Percentiles rank a stretch among this genome's conserved stretches.
Evolutionary conservation across 306 rosid species (phyloP).

Genomic region (Castanopsis chinensis): DNA sequence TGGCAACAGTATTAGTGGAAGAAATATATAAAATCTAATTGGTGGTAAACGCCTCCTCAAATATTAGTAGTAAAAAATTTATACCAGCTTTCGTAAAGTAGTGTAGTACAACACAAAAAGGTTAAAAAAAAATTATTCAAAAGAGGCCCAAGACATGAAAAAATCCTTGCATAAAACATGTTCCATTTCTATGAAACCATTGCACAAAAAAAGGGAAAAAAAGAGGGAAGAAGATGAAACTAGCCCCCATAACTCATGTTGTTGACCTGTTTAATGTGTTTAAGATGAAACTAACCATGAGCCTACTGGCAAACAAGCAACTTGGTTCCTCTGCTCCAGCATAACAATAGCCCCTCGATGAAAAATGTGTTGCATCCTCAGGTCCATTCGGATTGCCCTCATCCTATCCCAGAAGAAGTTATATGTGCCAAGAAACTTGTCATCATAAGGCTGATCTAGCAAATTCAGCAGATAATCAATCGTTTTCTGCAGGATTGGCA

Average conservation of each 20-base stretch:
- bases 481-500: constrained; percentile 79
- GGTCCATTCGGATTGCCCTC: constrained; percentile 98
- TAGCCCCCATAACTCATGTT: constrained; percentile 7
- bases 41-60: constrained; percentile 94
- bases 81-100: constrained; percentile 18
- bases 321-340: constrained; percentile 57
- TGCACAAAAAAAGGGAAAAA: background rate
- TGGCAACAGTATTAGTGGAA: constrained; percentile 78
- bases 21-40: constrained; percentile 66
- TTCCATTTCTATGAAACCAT: background rate
- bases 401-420: constrained; percentile 98
- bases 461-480: constrained; percentile 70
- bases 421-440: constrained; percentile 72
- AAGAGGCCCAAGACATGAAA: background rate
- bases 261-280: constrained; percentile 1
- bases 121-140: background rate
- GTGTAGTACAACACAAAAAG: background rate
- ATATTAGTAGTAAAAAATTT: constrained; percentile 20
- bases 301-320: constrained; percentile 25
- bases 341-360: constrained; percentile 72
- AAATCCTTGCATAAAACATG: background rate
- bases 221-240: background rate
- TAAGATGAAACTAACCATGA: constrained; percentile 72
- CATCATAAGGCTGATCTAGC: constrained; percentile 78
- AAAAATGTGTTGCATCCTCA: constrained; percentile 97